These are phyloP conservation scores for Yarrowia sp. DNA, from an alignment of 805 yeast species.

Conservation along the genomic window DNA sequence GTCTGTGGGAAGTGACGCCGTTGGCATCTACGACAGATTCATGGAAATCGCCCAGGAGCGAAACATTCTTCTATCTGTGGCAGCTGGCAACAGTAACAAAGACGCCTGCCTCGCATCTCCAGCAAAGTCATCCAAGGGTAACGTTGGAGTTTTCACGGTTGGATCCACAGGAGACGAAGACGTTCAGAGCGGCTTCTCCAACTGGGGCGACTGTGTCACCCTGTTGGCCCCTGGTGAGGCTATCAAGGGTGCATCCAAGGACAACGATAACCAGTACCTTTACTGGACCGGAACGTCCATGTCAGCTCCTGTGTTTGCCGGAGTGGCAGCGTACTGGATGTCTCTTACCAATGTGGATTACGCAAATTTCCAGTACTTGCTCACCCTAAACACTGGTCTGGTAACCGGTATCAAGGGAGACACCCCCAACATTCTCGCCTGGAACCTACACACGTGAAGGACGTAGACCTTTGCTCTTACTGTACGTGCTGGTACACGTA, in stretches of 20 bases:
- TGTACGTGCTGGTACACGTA: background rate
- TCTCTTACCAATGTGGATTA: background rate
- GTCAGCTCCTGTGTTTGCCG: conserved; percentile 96
- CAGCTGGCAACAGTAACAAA: conserved; percentile 72
- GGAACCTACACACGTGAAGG: background rate
- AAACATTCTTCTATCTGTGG: conserved; percentile 44
- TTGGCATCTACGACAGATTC: conserved; percentile 44
- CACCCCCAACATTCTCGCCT: conserved; percentile 13
- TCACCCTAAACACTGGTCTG: background rate
- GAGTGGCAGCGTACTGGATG: conserved; percentile 80
- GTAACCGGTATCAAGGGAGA: background rate
- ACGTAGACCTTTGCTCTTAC: no score
- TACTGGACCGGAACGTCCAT: conserved; percentile 76
- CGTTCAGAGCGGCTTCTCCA: conserved; percentile 74
- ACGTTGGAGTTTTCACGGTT: conserved; percentile 68
- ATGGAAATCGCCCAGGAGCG: conserved; percentile 42
- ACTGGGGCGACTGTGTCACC: conserved; percentile 90
- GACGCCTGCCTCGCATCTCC: conserved; percentile 87
- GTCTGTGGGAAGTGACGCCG: conserved; percentile 46
- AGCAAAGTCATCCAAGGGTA: conserved; percentile 64
- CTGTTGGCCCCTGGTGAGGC: conserved; percentile 86
- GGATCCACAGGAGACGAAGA: conserved; percentile 89
- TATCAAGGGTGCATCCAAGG: conserved; percentile 60
- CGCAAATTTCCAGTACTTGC: background rate
- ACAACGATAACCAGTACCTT: conserved; percentile 40